Percentiles rank a stretch among this genome's conserved stretches.
phyloP scores from a whole-genome alignment of 2,329 filamentous ascomycete genomes.

The Fusarium decemcellulare region DNA sequence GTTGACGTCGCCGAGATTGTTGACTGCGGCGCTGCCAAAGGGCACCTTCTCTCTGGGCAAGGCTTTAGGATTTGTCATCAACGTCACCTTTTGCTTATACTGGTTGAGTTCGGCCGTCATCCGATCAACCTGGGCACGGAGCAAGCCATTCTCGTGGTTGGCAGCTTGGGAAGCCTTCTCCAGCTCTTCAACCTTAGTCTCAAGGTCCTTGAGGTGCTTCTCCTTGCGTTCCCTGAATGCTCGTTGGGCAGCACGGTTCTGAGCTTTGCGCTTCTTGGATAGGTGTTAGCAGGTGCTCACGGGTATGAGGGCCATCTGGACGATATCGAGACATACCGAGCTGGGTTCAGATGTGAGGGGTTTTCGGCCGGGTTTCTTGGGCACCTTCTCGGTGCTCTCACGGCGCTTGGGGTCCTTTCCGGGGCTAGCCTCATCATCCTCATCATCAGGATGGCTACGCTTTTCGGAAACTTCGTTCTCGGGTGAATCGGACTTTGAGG shows the following conservation, averaged over 20 bases:
- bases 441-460: conserved; percentile 79
- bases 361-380: conserved; percentile 97
- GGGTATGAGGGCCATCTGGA: background rate
- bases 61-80: conserved; percentile 59
- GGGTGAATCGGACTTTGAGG: conserved; percentile 70
- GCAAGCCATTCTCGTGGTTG: conserved; percentile 86
- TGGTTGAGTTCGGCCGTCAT: conserved; percentile 88
- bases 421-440: conserved; percentile 71
- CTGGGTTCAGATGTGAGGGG: conserved; percentile 95
- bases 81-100: conserved; percentile 88
- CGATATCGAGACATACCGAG: conserved; percentile 77
- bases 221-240: conserved; percentile 97
- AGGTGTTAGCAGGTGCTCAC: conserved; percentile 25
- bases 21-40: conserved; percentile 65
- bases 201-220: conserved; percentile 88
- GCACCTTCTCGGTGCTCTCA: conserved; percentile 86
- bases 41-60: conserved; percentile 57
- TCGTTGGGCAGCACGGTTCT: conserved; percentile 92
- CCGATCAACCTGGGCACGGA: conserved; percentile 90
- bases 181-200: conserved; percentile 81
- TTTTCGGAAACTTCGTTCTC: conserved; percentile 74
- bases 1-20: conserved; percentile 79
- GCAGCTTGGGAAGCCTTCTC: conserved; percentile 88
- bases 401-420: conserved; percentile 75
- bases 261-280: conserved; percentile 90